These are phyloP conservation scores for Epichloe elymi DNA, from an alignment of 2,329 filamentous ascomycete species.

Conservation along the genomic window DNA sequence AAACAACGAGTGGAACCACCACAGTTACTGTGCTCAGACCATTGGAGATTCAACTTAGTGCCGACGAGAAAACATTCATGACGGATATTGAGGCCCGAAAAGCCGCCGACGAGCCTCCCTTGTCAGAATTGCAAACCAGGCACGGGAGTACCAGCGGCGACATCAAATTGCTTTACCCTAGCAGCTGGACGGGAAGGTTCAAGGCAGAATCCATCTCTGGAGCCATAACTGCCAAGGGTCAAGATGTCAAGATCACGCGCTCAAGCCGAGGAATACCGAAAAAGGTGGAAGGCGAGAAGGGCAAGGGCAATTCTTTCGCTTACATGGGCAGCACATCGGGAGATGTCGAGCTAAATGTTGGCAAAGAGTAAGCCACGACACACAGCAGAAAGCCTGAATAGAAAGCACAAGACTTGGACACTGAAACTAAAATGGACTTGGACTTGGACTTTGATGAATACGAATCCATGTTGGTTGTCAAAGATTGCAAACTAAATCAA, in stretches of 20 bases:
- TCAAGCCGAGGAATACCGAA: slow-evolving; percentile 21
- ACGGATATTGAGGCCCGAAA: neutral
- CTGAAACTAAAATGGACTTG: no score
- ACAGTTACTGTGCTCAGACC: slow-evolving; percentile 29
- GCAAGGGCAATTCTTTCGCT: slow-evolving; percentile 22
- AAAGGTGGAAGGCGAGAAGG: slow-evolving; percentile 27
- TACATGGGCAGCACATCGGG: slow-evolving; percentile 20
- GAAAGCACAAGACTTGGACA: no score
- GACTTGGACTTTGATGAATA: no score
- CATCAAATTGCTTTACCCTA: slow-evolving; percentile 31
- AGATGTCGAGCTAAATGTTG: slow-evolving; percentile 15
- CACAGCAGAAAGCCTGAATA: no score
- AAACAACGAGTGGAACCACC: slow-evolving; percentile 30
- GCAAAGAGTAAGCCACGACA: slow-evolving; percentile 2
- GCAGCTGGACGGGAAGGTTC: slow-evolving; percentile 35
- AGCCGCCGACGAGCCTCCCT: slow-evolving; percentile 10
- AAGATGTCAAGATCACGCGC: slow-evolving; percentile 26
- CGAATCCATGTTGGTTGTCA: no score
- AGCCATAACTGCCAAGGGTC: slow-evolving; percentile 24
- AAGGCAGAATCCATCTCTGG: slow-evolving; percentile 27
- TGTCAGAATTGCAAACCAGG: slow-evolving; percentile 24
- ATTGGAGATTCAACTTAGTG: slow-evolving; percentile 9
- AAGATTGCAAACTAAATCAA: no score
- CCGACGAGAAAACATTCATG: slow-evolving; percentile 1
- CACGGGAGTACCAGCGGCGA: slow-evolving; percentile 33